Evolutionary conservation across 352 stramenopile genomes (phyloP).

Genomic region (Phytopythium oedochilum): DNA sequence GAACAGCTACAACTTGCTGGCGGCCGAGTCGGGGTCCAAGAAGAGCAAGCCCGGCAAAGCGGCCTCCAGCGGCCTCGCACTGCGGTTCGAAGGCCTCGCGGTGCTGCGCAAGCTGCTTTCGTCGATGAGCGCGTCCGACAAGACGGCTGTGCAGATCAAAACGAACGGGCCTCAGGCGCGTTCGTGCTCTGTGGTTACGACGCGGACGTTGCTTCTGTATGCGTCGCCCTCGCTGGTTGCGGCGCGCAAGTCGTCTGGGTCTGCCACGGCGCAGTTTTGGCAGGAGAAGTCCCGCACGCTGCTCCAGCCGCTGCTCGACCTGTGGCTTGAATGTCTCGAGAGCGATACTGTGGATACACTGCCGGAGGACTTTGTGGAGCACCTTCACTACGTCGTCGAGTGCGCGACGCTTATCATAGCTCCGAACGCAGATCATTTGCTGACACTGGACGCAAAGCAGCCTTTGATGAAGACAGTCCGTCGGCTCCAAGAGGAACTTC

Average conservation of each 20-base stretch:
- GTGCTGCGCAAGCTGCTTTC: constrained; percentile 63
- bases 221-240: constrained; percentile 25
- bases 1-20: constrained; percentile 72
- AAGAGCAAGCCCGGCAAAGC: constrained; percentile 38
- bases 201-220: constrained; percentile 54
- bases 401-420: constrained; percentile 13
- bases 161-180: not conserved
- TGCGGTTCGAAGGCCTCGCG: constrained; percentile 57
- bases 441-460: constrained; percentile 1
- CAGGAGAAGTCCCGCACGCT: constrained; percentile 62
- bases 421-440: constrained; percentile 1
- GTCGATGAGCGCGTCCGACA: constrained; percentile 29
- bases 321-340: constrained; percentile 75
- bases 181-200: constrained; percentile 17
- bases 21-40: constrained; percentile 17
- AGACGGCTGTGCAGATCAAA: not conserved
- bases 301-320: constrained; percentile 50
- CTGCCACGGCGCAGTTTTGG: constrained; percentile 30
- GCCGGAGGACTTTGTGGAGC: constrained; percentile 57
- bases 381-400: constrained; percentile 80
- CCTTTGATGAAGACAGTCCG: constrained; percentile 16
- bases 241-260: not conserved
- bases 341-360: constrained; percentile 45
- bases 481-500: constrained; percentile 47
- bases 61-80: constrained; percentile 31